Percentiles rank a stretch among this genome's conserved stretches.
Evolutionary conservation across 1,139 yeast species (phyloP).

Genomic region (Geotrichum aggregatum): DNA sequence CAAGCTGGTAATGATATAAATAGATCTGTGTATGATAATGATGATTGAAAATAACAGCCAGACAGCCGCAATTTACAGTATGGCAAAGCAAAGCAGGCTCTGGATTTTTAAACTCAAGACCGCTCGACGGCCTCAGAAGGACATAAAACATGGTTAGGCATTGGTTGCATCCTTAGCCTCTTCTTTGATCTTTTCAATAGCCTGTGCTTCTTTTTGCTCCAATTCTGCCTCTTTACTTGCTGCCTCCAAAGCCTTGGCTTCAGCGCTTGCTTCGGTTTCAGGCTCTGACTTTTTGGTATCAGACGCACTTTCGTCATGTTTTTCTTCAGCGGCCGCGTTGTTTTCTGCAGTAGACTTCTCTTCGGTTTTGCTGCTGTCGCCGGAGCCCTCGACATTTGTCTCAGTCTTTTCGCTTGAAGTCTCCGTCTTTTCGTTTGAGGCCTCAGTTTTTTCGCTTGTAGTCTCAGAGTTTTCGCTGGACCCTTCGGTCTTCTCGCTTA

Average conservation of each 20-base stretch:
- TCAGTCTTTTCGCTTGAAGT: neutral
- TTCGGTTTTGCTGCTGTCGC: neutral
- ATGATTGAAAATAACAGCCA: too few relatives aligned
- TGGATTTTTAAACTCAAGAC: too few relatives aligned
- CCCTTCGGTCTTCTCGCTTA: too few relatives aligned
- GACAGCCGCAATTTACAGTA: too few relatives aligned
- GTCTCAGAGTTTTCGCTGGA: too few relatives aligned
- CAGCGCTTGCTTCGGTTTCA: neutral
- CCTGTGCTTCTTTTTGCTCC: neutral
- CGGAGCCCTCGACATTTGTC: neutral
- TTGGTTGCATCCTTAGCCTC: neutral
- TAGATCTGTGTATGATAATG: too few relatives aligned
- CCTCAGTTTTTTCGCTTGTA: too few relatives aligned
- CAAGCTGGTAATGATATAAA: too few relatives aligned
- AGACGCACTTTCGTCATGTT: neutral
- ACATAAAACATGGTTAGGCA: too few relatives aligned
- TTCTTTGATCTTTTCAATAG: neutral
- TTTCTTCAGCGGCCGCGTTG: neutral
- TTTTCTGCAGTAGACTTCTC: neutral
- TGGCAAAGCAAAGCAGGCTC: too few relatives aligned
- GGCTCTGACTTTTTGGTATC: too few relatives aligned
- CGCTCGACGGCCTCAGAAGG: too few relatives aligned
- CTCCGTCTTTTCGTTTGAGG: neutral
- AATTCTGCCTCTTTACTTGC: constrained; percentile 1
- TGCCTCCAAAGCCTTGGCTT: neutral